A percentile compares a stretch with the other conserved stretches of the same genome.
phyloP scores from a whole-genome alignment of 768 basidiomycete species.

The Phallus indusiatus region DNA sequence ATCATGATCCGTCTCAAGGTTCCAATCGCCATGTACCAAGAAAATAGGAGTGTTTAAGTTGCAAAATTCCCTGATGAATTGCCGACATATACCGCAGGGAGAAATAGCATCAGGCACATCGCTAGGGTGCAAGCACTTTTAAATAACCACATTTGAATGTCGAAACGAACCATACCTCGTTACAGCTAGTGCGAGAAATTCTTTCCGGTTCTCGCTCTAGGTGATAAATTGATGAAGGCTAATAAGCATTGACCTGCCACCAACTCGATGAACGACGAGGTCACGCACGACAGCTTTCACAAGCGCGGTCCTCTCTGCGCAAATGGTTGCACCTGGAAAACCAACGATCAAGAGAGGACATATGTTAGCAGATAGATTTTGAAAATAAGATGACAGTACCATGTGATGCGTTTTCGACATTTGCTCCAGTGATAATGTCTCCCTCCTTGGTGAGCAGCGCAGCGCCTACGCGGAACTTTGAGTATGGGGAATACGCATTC shows the following conservation, averaged over 20 bases:
- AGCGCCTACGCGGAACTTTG: constrained; percentile 89
- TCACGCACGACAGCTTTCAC: constrained; percentile 83
- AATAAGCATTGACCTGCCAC: background rate
- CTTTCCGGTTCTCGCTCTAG: constrained; percentile 69
- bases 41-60: constrained; percentile 59
- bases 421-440: constrained; percentile 71
- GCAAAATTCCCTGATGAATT: constrained; percentile 85
- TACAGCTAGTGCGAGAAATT: constrained; percentile 73
- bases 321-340: constrained; percentile 71
- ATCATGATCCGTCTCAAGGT: constrained; percentile 37
- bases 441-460: constrained; percentile 67
- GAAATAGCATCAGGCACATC: constrained; percentile 61
- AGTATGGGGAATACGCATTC: constrained; percentile 74
- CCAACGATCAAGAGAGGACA: background rate
- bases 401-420: constrained; percentile 90
- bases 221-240: background rate
- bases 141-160: background rate
- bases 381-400: constrained; percentile 48
- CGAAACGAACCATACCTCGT: constrained; percentile 46
- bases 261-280: background rate
- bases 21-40: constrained; percentile 51
- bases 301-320: constrained; percentile 90
- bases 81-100: constrained; percentile 92
- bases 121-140: constrained; percentile 27
- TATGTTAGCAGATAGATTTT: background rate